Percentiles rank a stretch among this genome's conserved stretches.
Evolutionary conservation across 2,329 filamentous ascomycete species (phyloP).

Genomic region (Alternaria arborescens): DNA sequence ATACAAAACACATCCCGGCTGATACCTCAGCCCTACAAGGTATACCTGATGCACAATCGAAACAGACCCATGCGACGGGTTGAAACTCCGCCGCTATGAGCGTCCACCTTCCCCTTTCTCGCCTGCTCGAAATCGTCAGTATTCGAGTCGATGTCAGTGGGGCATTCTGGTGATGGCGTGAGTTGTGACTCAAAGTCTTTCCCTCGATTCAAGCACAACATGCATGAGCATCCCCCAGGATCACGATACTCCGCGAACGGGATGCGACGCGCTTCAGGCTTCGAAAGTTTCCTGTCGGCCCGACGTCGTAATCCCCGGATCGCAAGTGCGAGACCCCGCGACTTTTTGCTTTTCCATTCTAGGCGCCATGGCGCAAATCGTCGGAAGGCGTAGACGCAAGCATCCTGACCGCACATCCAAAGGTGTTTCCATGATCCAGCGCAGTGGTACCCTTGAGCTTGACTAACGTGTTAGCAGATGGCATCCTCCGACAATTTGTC

Average conservation of each 20-base stretch:
- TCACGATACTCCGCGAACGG: conserved; percentile 1
- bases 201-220: conserved; percentile 4
- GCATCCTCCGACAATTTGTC: neutral
- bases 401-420: conserved; percentile 3
- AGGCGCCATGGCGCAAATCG: neutral
- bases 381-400: neutral
- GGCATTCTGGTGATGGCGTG: neutral
- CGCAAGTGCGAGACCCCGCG: neutral
- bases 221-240: neutral
- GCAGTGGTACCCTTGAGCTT: neutral
- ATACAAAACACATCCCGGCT: neutral
- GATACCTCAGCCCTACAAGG: conserved; percentile 10
- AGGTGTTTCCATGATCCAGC: neutral
- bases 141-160: conserved; percentile 4
- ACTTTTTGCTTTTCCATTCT: neutral
- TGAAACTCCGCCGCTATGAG: neutral
- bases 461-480: neutral
- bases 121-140: neutral
- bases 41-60: conserved; percentile 10
- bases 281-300: conserved; percentile 1
- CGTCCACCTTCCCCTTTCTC: neutral
- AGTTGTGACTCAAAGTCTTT: conserved; percentile 1
- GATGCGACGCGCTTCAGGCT: neutral
- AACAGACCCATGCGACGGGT: conserved; percentile 7
- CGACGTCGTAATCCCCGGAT: neutral